Conservation (phyloP, 2,329 filamentous ascomycete genomes). For the Stenocarpella maydis region DNA sequence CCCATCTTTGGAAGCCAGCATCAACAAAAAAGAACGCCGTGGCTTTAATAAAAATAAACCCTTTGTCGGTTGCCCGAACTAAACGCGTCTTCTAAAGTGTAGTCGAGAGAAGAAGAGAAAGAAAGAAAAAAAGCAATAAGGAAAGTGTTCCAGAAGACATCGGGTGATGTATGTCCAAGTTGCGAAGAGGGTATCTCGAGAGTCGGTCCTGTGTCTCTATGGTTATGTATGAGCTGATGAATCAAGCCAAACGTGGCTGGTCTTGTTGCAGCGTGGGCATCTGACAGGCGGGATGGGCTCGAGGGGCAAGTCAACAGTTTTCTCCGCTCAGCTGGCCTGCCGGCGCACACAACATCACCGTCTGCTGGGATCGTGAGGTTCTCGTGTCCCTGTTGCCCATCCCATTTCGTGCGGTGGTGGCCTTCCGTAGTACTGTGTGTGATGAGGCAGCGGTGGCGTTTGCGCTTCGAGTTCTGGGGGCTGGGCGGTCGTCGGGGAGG, state of each 20-base stretch:
- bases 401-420: conserved; percentile 48
- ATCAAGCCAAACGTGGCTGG: background rate
- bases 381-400: conserved; percentile 46
- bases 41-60: conserved; percentile 26
- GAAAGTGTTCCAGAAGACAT: conserved; percentile 21
- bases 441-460: conserved; percentile 31
- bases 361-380: conserved; percentile 24
- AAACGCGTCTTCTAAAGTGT: conserved; percentile 34
- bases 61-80: conserved; percentile 36
- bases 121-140: conserved; percentile 20
- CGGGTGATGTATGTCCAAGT: conserved; percentile 29
- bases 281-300: background rate
- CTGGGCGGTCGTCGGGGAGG: conserved; percentile 41
- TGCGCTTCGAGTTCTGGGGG: conserved; percentile 22
- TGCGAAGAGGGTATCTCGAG: conserved; percentile 35
- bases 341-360: background rate
- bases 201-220: conserved; percentile 3
- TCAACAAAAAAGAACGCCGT: conserved; percentile 28
- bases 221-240: conserved; percentile 1
- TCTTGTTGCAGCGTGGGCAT: background rate
- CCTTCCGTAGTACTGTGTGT: conserved; percentile 39
- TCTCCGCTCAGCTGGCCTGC: background rate
- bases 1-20: background rate
- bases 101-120: conserved; percentile 17
- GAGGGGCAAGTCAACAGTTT: background rate